Evolutionary conservation across 495 filamentous ascomycete species (phyloP).

Genomic region (Penicillium bialowiezense): DNA sequence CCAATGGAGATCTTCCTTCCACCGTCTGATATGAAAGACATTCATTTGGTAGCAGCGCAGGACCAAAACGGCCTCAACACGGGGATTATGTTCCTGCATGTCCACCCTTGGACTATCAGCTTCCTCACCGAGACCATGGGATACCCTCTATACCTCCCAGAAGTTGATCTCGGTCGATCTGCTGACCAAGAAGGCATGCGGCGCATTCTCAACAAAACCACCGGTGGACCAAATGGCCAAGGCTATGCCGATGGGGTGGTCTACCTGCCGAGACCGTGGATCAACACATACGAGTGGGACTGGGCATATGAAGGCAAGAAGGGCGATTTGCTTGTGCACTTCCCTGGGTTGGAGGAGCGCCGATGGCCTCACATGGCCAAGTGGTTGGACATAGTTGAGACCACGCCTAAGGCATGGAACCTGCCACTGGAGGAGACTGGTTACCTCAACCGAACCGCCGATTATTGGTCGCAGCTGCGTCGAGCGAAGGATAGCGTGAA

Average conservation of each 20-base stretch:
- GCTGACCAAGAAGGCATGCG: conserved; percentile 36
- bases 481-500: neutral
- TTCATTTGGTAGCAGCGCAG: conserved; percentile 37
- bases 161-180: conserved; percentile 24
- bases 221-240: conserved; percentile 12
- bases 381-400: conserved; percentile 26
- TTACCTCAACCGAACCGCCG: conserved; percentile 7
- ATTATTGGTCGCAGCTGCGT: conserved; percentile 4
- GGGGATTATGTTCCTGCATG: conserved; percentile 35
- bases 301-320: conserved; percentile 29
- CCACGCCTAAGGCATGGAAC: conserved; percentile 14
- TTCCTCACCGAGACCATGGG: conserved; percentile 34
- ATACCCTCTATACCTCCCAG: conserved; percentile 27
- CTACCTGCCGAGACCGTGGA: conserved; percentile 41
- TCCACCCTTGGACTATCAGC: conserved; percentile 38
- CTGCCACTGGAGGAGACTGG: conserved; percentile 18
- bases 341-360: conserved; percentile 21
- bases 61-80: conserved; percentile 33
- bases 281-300: conserved; percentile 32
- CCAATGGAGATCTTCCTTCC: conserved; percentile 46
- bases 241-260: conserved; percentile 23
- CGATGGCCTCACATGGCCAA: conserved; percentile 19
- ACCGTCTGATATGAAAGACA: conserved; percentile 33
- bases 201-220: conserved; percentile 24
- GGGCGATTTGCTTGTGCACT: conserved; percentile 37